phyloP scores from a whole-genome alignment of 2,329 filamentous ascomycete species.

The Dactylellina leptospora region DNA sequence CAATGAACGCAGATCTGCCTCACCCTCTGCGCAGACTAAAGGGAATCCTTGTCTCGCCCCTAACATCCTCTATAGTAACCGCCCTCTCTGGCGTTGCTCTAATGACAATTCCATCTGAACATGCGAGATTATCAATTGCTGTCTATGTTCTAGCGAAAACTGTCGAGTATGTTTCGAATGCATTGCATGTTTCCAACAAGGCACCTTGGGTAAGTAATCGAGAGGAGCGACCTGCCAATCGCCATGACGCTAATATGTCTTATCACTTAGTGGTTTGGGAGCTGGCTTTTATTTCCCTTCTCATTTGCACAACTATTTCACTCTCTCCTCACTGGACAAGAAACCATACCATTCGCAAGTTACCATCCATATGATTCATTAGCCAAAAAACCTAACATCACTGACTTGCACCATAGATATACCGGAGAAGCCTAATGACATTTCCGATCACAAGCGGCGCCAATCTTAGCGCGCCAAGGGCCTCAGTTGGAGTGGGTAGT shows the following conservation, averaged over 20 bases:
- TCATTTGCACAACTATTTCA: constrained; percentile 39
- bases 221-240: background rate
- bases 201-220: constrained; percentile 25
- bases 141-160: constrained; percentile 39
- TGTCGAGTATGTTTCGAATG: constrained; percentile 40
- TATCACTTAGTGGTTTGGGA: constrained; percentile 35
- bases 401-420: no score
- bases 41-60: constrained; percentile 17
- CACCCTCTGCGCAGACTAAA: background rate
- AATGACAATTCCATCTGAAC: constrained; percentile 14
- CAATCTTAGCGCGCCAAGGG: no score
- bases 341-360: constrained; percentile 31
- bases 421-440: constrained; percentile 23
- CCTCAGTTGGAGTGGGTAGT: no score
- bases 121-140: constrained; percentile 30
- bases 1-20: background rate
- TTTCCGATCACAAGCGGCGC: constrained; percentile 13
- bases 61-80: constrained; percentile 10
- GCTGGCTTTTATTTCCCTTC: constrained; percentile 38
- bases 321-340: constrained; percentile 4
- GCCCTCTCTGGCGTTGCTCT: constrained; percentile 33
- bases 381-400: no score
- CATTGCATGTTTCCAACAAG: constrained; percentile 1
- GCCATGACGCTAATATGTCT: constrained; percentile 1
- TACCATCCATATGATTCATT: background rate